Evolutionary conservation across 2,329 filamentous ascomycete genomes (phyloP).

Genomic region (Claviceps digitariae): DNA sequence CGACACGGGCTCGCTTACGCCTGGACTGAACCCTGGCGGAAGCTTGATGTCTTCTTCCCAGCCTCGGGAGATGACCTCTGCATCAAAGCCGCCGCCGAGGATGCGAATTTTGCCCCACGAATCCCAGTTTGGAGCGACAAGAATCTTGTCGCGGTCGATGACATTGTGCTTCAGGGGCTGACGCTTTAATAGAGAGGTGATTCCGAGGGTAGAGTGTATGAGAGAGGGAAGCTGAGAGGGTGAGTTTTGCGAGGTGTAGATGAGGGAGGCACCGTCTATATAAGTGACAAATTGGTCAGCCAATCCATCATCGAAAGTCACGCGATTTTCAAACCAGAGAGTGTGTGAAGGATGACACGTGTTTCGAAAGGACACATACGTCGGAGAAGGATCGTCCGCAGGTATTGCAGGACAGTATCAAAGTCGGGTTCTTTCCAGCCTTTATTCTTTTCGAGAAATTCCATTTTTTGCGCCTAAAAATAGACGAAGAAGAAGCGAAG

Average conservation of each 20-base stretch:
- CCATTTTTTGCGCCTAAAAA: constrained; percentile 87
- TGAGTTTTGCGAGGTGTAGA: constrained; percentile 69
- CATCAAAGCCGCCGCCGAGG: constrained; percentile 79
- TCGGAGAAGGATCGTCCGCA: constrained; percentile 79
- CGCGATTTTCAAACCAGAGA: not conserved
- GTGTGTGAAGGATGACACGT: too few species aligned
- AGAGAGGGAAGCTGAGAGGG: constrained; percentile 66
- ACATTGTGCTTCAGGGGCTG: constrained; percentile 78
- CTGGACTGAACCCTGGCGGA: constrained; percentile 18
- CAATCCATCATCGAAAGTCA: constrained; percentile 1
- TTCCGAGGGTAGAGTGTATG: constrained; percentile 73
- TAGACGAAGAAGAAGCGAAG: not conserved
- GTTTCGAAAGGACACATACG: constrained; percentile 43
- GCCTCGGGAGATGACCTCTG: constrained; percentile 69
- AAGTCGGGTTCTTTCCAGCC: constrained; percentile 96
- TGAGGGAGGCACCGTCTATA: constrained; percentile 67
- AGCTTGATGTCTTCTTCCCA: constrained; percentile 77
- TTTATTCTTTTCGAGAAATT: constrained; percentile 75
- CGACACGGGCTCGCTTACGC: constrained; percentile 10
- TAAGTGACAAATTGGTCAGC: not conserved
- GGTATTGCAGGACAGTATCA: constrained; percentile 85
- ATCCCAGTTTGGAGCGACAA: constrained; percentile 95
- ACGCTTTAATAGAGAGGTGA: constrained; percentile 69
- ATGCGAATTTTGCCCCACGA: constrained; percentile 96
- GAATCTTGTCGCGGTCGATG: constrained; percentile 85